These are phyloP conservation scores for Fraxinus velutina DNA, from an alignment of 305 asterid species.

Conservation along the genomic window DNA sequence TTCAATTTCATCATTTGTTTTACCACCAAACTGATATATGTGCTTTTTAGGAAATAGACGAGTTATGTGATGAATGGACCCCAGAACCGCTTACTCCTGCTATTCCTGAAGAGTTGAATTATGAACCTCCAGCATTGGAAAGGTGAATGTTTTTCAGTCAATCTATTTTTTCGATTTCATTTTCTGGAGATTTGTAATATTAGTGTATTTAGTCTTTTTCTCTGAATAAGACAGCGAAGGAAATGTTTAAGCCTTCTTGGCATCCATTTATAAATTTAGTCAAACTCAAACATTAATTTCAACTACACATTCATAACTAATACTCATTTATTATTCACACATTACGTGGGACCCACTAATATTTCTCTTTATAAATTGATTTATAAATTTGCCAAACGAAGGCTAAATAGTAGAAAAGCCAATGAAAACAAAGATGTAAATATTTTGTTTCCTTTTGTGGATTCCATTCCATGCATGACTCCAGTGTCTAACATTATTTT, in stretches of 20 bases:
- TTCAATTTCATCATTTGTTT: slow-evolving; percentile 8
- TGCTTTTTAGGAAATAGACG: slow-evolving; percentile 83
- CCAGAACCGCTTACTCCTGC: slow-evolving; percentile 87
- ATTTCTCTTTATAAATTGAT: background rate
- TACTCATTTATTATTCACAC: background rate
- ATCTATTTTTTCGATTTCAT: background rate
- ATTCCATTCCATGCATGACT: slow-evolving; percentile 6
- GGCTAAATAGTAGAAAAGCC: background rate
- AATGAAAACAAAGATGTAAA: slow-evolving; percentile 2
- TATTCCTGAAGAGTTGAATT: slow-evolving; percentile 63
- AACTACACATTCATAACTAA: background rate
- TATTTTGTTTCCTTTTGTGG: background rate
- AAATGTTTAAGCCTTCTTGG: background rate
- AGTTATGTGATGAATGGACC: slow-evolving; percentile 92
- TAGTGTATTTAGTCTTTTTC: background rate
- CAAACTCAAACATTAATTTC: background rate
- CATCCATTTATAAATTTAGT: background rate
- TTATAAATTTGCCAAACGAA: background rate
- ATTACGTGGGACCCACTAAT: background rate
- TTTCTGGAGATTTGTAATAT: background rate
- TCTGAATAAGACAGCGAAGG: background rate
- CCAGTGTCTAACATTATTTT: background rate
- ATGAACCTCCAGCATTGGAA: slow-evolving; percentile 77
- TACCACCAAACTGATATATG: slow-evolving; percentile 21
- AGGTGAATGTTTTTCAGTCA: slow-evolving; percentile 43